Conservation (phyloP, 805 yeast species). For the Wickerhamiella kazuoi region DNA sequence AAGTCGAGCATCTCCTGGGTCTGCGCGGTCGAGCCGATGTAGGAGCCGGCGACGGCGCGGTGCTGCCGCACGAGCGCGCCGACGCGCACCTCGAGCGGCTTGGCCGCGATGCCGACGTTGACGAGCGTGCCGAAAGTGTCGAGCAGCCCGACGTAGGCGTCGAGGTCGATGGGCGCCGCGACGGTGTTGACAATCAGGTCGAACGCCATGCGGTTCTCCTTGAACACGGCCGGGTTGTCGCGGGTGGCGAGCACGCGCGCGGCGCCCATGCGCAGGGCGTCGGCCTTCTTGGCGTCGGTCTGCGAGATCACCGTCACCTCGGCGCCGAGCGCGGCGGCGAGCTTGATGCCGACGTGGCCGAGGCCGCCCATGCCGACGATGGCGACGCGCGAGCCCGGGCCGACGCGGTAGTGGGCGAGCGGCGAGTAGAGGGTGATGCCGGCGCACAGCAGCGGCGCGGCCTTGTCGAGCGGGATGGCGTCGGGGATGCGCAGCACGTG, state of each 20-base stretch:
- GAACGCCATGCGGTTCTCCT: slow-evolving; percentile 20
- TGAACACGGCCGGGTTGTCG: slow-evolving; percentile 19
- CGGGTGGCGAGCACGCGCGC: slow-evolving; percentile 32
- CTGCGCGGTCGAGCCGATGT: slow-evolving; percentile 46
- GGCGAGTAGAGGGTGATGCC: slow-evolving; percentile 63
- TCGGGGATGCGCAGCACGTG: slow-evolving; percentile 52
- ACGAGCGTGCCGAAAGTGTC: slow-evolving; percentile 43
- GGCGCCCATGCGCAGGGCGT: slow-evolving; percentile 39
- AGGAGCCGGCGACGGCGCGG: slow-evolving; percentile 26
- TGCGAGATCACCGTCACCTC: slow-evolving; percentile 43
- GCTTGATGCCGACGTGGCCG: slow-evolving; percentile 43
- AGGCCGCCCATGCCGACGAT: slow-evolving; percentile 50
- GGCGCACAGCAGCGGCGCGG: slow-evolving; percentile 63
- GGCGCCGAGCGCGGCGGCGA: slow-evolving; percentile 45
- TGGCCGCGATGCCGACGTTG: slow-evolving; percentile 47
- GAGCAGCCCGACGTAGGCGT: slow-evolving; percentile 31
- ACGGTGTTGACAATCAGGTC: slow-evolving; percentile 41
- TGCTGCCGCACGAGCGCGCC: slow-evolving; percentile 31
- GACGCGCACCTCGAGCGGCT: slow-evolving; percentile 28
- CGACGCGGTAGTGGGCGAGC: slow-evolving; percentile 30
- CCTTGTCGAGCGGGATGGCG: slow-evolving; percentile 31
- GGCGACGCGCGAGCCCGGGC: slow-evolving; percentile 37
- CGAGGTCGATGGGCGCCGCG: slow-evolving; percentile 31
- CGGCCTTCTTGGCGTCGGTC: slow-evolving; percentile 31
- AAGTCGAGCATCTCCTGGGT: slow-evolving; percentile 47